Evolutionary conservation across 495 filamentous ascomycete genomes (phyloP).

Genomic region (Aspergillus asperescens): DNA sequence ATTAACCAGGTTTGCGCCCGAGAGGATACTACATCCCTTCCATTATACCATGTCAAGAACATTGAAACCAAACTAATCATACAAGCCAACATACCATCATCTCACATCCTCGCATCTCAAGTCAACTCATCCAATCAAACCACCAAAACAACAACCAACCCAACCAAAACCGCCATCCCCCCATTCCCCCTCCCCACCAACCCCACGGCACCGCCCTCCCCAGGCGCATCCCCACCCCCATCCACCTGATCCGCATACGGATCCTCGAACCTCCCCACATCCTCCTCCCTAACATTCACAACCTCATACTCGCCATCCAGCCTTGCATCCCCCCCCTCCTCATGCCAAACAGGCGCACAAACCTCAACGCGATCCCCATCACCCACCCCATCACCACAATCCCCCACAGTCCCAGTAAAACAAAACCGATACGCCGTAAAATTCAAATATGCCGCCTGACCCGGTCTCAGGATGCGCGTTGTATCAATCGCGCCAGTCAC

Average conservation of each 20-base stretch:
- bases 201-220: background rate
- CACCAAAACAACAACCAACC: background rate
- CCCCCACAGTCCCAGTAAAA: constrained; percentile 1
- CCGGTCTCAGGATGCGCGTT: background rate
- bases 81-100: no score
- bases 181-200: background rate
- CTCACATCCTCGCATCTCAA: no score
- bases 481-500: background rate
- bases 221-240: background rate
- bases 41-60: background rate
- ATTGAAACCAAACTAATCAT: no score
- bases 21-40: no score
- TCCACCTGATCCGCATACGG: constrained; percentile 8
- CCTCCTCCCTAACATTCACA: background rate
- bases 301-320: background rate
- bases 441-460: constrained; percentile 9
- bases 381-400: constrained; percentile 2
- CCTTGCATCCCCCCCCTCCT: background rate
- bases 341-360: constrained; percentile 9
- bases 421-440: constrained; percentile 9
- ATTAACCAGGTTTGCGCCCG: no score
- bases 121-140: background rate
- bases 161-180: background rate
- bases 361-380: background rate
- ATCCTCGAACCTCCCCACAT: background rate